These are phyloP conservation scores for Nakazawaea wyomingensis DNA, from an alignment of 805 yeast genomes.

Conservation along the genomic window DNA sequence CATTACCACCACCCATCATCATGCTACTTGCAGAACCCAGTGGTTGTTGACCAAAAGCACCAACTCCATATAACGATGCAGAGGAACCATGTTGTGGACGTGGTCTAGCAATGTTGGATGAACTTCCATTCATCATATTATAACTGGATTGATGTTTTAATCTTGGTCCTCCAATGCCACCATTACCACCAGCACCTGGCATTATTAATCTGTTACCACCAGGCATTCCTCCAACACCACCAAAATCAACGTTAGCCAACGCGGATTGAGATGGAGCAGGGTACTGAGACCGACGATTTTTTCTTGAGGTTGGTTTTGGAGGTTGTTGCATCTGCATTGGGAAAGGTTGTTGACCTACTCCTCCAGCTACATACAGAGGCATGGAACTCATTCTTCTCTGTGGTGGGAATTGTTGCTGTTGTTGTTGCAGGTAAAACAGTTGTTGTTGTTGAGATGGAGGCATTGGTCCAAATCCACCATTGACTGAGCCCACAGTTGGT, in stretches of 20 bases:
- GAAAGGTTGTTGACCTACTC: slow-evolving; percentile 18
- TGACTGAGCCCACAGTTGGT: slow-evolving; percentile 22
- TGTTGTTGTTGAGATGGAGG: slow-evolving; percentile 20
- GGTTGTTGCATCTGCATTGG: slow-evolving; percentile 18
- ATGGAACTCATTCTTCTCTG: slow-evolving; percentile 24
- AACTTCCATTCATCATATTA: slow-evolving; percentile 15
- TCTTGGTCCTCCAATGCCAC: background rate
- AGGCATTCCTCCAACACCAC: slow-evolving; percentile 25
- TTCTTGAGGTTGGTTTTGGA: slow-evolving; percentile 39
- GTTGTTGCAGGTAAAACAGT: slow-evolving; percentile 12
- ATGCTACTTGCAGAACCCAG: too few relatives aligned
- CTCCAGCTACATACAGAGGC: slow-evolving; percentile 13
- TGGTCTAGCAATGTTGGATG: slow-evolving; percentile 15
- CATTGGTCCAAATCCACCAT: slow-evolving; percentile 24
- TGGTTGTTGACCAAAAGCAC: background rate
- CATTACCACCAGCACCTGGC: background rate
- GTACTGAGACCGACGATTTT: slow-evolving; percentile 34
- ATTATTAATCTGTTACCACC: slow-evolving; percentile 15
- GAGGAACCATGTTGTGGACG: slow-evolving; percentile 12
- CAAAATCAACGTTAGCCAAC: slow-evolving; percentile 13
- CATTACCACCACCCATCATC: too few relatives aligned
- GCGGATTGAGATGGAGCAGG: slow-evolving; percentile 14
- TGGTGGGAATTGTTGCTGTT: slow-evolving; percentile 14
- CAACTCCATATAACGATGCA: slow-evolving; percentile 3
- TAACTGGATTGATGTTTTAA: slow-evolving; percentile 14